These are phyloP conservation scores for Trichoderma erinaceum DNA, from an alignment of 495 filamentous ascomycete species.

Conservation along the genomic window DNA sequence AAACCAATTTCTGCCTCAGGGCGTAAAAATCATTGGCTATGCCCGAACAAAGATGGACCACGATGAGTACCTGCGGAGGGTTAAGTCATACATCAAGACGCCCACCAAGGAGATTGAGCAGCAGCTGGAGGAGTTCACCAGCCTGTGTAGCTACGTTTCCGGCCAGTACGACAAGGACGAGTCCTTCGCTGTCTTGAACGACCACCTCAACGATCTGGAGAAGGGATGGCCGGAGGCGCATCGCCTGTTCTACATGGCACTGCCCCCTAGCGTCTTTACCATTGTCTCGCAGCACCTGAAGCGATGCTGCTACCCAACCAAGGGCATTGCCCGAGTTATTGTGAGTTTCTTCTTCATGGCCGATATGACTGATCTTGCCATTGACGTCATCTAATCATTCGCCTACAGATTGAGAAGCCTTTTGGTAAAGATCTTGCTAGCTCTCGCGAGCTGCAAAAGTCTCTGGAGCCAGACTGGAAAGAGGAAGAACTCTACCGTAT, in stretches of 20 bases:
- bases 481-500: constrained; percentile 99
- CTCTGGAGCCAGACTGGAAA: constrained; percentile 95
- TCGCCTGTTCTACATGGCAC: constrained; percentile 97
- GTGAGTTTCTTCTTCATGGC: constrained; percentile 42
- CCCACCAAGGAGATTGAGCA: constrained; percentile 97
- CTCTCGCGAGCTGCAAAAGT: constrained; percentile 91
- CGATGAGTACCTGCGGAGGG: constrained; percentile 84
- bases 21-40: constrained; percentile 97
- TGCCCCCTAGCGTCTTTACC: constrained; percentile 96
- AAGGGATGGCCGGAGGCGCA: constrained; percentile 74
- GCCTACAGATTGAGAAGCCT: constrained; percentile 86
- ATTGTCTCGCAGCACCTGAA: constrained; percentile 95
- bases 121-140: constrained; percentile 83
- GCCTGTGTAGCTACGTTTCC: constrained; percentile 83
- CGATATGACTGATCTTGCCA: constrained; percentile 15
- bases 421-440: constrained; percentile 95
- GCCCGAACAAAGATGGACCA: constrained; percentile 99
- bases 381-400: constrained; percentile 17
- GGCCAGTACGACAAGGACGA: constrained; percentile 98
- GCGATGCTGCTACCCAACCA: constrained; percentile 88
- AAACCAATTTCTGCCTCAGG: constrained; percentile 97
- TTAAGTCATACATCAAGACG: constrained; percentile 98
- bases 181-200: constrained; percentile 79
- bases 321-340: constrained; percentile 87
- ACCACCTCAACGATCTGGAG: constrained; percentile 87